phyloP scores from a whole-genome alignment of 2,329 filamentous ascomycete genomes.

The Venturiaceae sp. region DNA sequence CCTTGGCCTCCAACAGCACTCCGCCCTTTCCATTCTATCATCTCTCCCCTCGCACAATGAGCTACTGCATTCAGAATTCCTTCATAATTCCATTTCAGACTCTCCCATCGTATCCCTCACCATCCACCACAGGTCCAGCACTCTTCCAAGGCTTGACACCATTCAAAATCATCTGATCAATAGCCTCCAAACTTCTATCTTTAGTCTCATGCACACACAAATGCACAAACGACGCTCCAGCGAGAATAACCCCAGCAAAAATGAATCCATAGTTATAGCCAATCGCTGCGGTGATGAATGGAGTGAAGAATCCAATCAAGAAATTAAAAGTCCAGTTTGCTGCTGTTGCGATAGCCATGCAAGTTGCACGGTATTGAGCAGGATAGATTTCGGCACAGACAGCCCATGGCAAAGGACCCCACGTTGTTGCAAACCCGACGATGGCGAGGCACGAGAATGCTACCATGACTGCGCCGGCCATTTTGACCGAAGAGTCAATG shows the following conservation, averaged over 20 bases:
- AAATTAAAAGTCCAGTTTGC: conserved; percentile 34
- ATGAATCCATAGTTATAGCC: conserved; percentile 67
- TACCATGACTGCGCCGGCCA: conserved; percentile 50
- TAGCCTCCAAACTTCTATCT: conserved; percentile 65
- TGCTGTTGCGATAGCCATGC: conserved; percentile 34
- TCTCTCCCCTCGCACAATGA: too few species aligned
- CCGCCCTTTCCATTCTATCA: too few species aligned
- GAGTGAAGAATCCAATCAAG: conserved; percentile 58
- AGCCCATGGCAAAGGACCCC: conserved; percentile 65
- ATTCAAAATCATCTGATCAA: conserved; percentile 67
- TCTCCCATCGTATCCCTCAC: too few species aligned
- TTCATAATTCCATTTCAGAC: too few species aligned
- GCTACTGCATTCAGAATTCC: too few species aligned
- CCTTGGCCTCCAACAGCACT: too few species aligned
- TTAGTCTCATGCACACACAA: conserved; percentile 70
- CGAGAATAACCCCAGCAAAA: conserved; percentile 62
- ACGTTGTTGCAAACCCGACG: conserved; percentile 56
- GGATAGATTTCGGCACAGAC: conserved; percentile 58
- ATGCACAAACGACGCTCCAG: conserved; percentile 57
- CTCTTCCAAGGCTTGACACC: conserved; percentile 55
- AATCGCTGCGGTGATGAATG: conserved; percentile 64
- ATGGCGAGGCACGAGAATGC: conserved; percentile 61
- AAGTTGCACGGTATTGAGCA: conserved; percentile 37
- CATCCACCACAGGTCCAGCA: too few species aligned
- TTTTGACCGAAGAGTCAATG: not conserved